Conservation (phyloP, 768 basidiomycete species). For the Termitomyces sp. region DNA sequence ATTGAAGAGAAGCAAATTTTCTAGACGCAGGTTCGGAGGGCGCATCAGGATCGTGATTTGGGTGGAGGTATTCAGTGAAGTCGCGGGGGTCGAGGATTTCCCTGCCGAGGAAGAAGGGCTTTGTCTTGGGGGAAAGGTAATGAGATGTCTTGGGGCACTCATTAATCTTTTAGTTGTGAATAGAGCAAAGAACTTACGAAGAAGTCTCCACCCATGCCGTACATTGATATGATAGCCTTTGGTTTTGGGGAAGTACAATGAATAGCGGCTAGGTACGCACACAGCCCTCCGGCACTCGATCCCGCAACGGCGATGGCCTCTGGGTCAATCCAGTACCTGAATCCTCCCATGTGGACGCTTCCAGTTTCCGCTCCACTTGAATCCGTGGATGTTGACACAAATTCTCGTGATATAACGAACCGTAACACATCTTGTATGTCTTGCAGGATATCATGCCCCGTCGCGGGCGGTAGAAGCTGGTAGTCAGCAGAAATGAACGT, state of each 20-base stretch:
- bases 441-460: slow-evolving; percentile 51
- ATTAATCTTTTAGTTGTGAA: not conserved
- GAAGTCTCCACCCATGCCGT: slow-evolving; percentile 63
- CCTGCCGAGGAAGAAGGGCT: slow-evolving; percentile 50
- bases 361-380: not conserved
- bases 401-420: slow-evolving; percentile 32
- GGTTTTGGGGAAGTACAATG: slow-evolving; percentile 48
- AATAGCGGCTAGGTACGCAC: slow-evolving; percentile 56
- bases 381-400: slow-evolving; percentile 10
- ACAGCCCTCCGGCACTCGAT: slow-evolving; percentile 56
- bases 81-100: slow-evolving; percentile 48
- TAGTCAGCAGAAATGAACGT: slow-evolving; percentile 65
- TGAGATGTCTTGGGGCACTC: slow-evolving; percentile 39
- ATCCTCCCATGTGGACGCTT: not conserved
- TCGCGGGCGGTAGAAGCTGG: slow-evolving; percentile 49
- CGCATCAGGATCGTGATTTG: slow-evolving; percentile 21
- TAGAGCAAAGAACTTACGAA: slow-evolving; percentile 29
- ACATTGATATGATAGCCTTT: slow-evolving; percentile 51
- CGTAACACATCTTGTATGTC: slow-evolving; percentile 56
- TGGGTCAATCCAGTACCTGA: slow-evolving; percentile 34
- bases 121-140: slow-evolving; percentile 43
- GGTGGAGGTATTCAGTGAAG: slow-evolving; percentile 46
- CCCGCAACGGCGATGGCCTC: slow-evolving; percentile 49
- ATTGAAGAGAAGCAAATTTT: slow-evolving; percentile 15
- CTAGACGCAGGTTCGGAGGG: not conserved